phyloP scores from a whole-genome alignment of 768 basidiomycete genomes.

The Tulasnella sp. region DNA sequence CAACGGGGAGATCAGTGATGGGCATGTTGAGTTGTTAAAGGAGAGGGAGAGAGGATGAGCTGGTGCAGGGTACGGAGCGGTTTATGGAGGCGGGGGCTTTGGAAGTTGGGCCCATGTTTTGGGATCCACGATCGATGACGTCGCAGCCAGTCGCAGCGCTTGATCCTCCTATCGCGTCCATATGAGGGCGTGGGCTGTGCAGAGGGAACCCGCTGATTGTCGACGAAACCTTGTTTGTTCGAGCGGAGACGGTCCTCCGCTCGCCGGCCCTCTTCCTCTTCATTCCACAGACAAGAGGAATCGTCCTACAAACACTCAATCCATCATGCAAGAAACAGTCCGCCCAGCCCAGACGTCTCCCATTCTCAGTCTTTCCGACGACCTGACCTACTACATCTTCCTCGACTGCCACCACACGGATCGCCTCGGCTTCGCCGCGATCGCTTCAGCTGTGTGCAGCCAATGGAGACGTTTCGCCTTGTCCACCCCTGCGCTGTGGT shows the following conservation, averaged over 20 bases:
- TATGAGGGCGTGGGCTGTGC: not conserved
- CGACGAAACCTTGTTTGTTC: conserved; percentile 2
- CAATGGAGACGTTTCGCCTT: not conserved
- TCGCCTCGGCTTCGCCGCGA: not conserved
- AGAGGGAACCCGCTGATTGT: not conserved
- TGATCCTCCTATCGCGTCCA: not conserved
- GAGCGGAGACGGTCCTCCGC: not conserved
- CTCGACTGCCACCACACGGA: not conserved
- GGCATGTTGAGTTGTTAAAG: not conserved
- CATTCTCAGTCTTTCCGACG: not conserved
- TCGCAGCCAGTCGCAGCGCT: not conserved
- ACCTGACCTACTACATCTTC: not conserved
- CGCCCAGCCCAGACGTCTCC: not conserved
- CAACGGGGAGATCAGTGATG: conserved; percentile 65
- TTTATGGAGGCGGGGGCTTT: not conserved
- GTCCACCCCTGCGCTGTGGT: not conserved
- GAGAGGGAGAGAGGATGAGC: too few relatives aligned
- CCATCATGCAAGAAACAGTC: not conserved
- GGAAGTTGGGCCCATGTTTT: not conserved
- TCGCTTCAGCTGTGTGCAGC: not conserved
- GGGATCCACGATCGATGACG: conserved; percentile 3
- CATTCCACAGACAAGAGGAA: not conserved
- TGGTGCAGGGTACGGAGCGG: not conserved
- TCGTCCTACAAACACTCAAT: too few relatives aligned
- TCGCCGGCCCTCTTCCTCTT: not conserved